Evolutionary conservation across 2,329 filamentous ascomycete genomes (phyloP), one percentile per base, ranked within the genome.

Genomic region (Aspergillus hortae): DNA sequence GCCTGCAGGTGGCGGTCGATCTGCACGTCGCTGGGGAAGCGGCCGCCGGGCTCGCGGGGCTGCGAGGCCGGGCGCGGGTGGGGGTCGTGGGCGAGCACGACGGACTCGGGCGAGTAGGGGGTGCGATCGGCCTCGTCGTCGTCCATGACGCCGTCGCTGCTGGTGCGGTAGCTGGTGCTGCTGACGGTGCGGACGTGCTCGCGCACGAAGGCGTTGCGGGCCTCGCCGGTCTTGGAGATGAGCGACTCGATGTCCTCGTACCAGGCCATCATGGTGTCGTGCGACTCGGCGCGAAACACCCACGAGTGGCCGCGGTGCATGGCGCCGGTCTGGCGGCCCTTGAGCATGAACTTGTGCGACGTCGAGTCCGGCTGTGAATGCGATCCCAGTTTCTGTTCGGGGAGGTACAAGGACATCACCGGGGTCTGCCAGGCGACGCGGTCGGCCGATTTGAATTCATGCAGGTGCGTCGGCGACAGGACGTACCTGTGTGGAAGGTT

Each of bases 401-500:
- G 89, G 25, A 99, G 82, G 68, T 94, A 95, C 51, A 99, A 80
- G 40, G 94, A 97, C 92, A 99, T 96, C 67, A 97, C 84, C 1
- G 94, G 94, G 36, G 89, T 87, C 72, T 94, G 90, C 54, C 83
- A 80, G 62, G 80, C 80, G 57, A 86, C 88, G 69, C 92, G 92
- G 74, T 97, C 92, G 60, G 91, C 90, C n/a, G 91, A 96, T 71
- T 96, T 96, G 82, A 97, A 99, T 74, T 99, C 94, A 75, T 99
- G 94, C 19, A 99, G 81, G 73, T 99, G 94, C 51, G 94, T 97
- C 14, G 94, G 90, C 62, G 94, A 96, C 61, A 99, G 78, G 44
- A 97, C 91, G 71, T 96, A 96, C 90, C 89, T 94, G 61, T 9
- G 12, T 21, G 14, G 38, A n/a, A 30, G 32, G 3, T 35, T 11